Conservation (phyloP, 2,329 filamentous ascomycete species). For the Botrytis aclada region DNA sequence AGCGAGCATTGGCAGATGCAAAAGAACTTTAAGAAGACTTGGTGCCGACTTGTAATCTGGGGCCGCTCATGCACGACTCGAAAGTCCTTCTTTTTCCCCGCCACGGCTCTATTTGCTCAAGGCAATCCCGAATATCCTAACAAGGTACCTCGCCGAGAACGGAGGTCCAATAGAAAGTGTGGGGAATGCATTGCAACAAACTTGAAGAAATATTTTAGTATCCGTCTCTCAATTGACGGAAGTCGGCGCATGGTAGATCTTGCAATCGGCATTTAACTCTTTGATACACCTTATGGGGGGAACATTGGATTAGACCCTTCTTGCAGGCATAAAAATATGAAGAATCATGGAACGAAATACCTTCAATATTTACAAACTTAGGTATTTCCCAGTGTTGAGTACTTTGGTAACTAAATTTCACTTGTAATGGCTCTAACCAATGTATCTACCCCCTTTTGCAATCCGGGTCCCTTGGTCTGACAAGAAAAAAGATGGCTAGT, state of each 20-base stretch:
- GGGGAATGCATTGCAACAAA: neutral
- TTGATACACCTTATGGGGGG: too few relatives aligned
- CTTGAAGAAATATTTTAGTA: neutral
- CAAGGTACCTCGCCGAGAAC: neutral
- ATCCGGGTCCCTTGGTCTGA: neutral
- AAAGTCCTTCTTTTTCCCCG: slow-evolving; percentile 3
- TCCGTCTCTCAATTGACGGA: neutral
- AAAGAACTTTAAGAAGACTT: neutral
- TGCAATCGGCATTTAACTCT: neutral
- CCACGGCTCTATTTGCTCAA: neutral
- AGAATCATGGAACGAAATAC: too few relatives aligned
- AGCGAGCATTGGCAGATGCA: neutral
- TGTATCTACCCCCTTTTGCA: neutral
- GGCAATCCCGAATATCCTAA: neutral
- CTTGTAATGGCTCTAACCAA: neutral
- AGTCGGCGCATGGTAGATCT: neutral
- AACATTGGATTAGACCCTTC: neutral
- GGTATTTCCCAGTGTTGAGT: neutral
- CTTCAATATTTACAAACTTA: neutral
- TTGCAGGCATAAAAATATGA: neutral
- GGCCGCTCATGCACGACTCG: slow-evolving; percentile 6
- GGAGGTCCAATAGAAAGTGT: neutral
- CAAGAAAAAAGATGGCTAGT: slow-evolving; percentile 7
- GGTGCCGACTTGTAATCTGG: slow-evolving; percentile 4
- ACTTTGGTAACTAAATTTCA: too few relatives aligned